Conservation (phyloP, 2,329 filamentous ascomycete species). For the Fusarium sp. region DNA sequence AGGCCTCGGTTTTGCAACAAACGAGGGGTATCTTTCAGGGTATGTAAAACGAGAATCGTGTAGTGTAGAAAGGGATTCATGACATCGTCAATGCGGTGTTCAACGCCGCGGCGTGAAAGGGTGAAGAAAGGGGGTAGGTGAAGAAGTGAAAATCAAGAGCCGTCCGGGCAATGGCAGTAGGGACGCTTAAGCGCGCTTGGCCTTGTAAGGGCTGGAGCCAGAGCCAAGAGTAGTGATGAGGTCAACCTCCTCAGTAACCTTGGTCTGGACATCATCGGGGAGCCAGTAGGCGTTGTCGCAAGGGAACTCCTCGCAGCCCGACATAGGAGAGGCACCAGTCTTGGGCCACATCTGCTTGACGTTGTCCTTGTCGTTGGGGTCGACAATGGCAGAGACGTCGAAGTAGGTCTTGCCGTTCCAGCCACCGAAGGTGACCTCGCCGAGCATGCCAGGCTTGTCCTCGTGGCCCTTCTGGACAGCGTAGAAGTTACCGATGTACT, state of each 20-base stretch:
- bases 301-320: conserved; percentile 64
- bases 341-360: conserved; percentile 67
- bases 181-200: conserved; percentile 25
- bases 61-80: conserved; percentile 39
- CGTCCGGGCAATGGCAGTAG: conserved; percentile 25
- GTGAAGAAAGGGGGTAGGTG: conserved; percentile 11
- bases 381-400: conserved; percentile 69
- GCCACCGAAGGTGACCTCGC: conserved; percentile 63
- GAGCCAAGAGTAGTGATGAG: conserved; percentile 64
- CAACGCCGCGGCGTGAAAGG: conserved; percentile 41
- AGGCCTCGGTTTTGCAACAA: conserved; percentile 40
- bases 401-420: conserved; percentile 65
- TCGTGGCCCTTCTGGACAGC: conserved; percentile 59
- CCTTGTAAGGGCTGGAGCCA: conserved; percentile 45
- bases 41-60: conserved; percentile 42
- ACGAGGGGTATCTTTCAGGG: conserved; percentile 49
- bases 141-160: conserved; percentile 30
- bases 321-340: conserved; percentile 53
- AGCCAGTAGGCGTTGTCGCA: conserved; percentile 67
- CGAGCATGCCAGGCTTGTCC: conserved; percentile 63
- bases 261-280: conserved; percentile 67
- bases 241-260: conserved; percentile 60
- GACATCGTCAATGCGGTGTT: conserved; percentile 47
- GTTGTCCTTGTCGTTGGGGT: conserved; percentile 61
- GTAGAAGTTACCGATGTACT: conserved; percentile 65